A percentile compares a stretch with the other conserved stretches of the same genome.
Conservation (phyloP, 192 early-diverging fungal genomes). For the Haplosporangium gracile region DNA sequence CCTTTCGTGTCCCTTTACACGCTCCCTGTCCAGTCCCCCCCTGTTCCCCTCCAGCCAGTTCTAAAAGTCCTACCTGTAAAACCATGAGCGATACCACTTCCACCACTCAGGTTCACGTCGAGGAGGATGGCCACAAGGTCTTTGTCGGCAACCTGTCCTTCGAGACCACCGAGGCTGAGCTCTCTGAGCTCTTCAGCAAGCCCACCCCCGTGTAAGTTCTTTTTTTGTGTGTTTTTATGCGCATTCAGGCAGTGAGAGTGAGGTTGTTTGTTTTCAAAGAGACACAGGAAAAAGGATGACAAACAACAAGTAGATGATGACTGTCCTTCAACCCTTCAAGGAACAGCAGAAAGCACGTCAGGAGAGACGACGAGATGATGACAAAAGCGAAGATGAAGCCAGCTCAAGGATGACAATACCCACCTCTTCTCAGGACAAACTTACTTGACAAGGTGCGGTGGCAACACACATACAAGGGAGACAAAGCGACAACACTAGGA, state of each 20-base stretch:
- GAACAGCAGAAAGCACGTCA: background rate
- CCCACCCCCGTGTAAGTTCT: constrained; percentile 83
- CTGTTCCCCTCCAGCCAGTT: constrained; percentile 17
- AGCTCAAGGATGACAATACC: background rate
- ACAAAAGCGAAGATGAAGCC: background rate
- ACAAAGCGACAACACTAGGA: background rate
- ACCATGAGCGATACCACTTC: constrained; percentile 53
- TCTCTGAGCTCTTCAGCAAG: constrained; percentile 80
- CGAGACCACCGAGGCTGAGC: constrained; percentile 83
- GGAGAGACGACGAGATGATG: background rate
- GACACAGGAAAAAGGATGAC: constrained; percentile 14
- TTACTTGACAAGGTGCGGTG: background rate
- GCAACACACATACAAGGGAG: background rate
- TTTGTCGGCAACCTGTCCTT: constrained; percentile 98
- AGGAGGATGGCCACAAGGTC: constrained; percentile 77
- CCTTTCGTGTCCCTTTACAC: constrained; percentile 15
- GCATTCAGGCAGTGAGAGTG: background rate
- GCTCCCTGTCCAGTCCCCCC: constrained; percentile 23
- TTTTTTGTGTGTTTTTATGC: background rate
- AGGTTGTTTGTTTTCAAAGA: background rate
- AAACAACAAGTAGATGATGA: constrained; percentile 12
- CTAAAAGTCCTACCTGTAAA: constrained; percentile 32
- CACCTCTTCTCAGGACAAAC: background rate
- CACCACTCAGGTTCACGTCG: constrained; percentile 46
- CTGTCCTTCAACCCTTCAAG: background rate